phyloP scores from a whole-genome alignment of 306 rosid species.

The Trichosanthes truncata region DNA sequence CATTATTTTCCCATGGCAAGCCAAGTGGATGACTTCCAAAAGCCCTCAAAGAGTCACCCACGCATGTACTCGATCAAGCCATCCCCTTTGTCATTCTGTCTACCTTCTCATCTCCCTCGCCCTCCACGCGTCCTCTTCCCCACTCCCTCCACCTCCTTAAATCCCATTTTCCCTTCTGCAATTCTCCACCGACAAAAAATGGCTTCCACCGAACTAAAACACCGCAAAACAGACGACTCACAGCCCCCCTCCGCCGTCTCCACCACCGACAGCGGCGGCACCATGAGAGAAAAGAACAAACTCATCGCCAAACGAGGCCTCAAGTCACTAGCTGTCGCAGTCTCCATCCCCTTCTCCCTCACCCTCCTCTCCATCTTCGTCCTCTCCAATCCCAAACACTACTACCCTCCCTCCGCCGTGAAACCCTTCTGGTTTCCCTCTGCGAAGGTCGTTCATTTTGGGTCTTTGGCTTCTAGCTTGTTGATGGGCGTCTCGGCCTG shows the following conservation, averaged over 20 bases:
- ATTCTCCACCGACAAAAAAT: background rate
- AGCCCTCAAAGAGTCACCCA: too few relatives aligned
- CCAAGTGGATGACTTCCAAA: too few relatives aligned
- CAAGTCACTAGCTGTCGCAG: conserved; percentile 36
- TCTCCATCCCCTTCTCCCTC: conserved; percentile 41
- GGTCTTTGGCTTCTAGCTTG: conserved; percentile 33
- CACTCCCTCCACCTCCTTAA: conserved; percentile 11
- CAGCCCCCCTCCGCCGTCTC: background rate
- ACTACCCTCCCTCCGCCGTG: background rate
- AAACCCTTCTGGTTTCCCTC: conserved; percentile 73
- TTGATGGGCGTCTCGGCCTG: conserved; percentile 60
- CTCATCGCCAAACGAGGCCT: conserved; percentile 73
- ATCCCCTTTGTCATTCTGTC: background rate
- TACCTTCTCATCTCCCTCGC: background rate
- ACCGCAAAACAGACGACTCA: background rate
- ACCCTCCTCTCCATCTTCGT: conserved; percentile 27
- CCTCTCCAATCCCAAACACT: background rate
- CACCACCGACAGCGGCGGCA: background rate
- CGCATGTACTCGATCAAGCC: too few relatives aligned
- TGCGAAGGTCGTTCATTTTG: conserved; percentile 34
- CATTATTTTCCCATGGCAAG: too few relatives aligned
- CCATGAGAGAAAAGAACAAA: background rate
- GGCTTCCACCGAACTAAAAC: background rate
- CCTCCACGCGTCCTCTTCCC: conserved; percentile 34
- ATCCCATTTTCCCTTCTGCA: background rate